Evolutionary conservation across 2,329 filamentous ascomycete species (phyloP).

Genomic region (Aspergillus sojae): DNA sequence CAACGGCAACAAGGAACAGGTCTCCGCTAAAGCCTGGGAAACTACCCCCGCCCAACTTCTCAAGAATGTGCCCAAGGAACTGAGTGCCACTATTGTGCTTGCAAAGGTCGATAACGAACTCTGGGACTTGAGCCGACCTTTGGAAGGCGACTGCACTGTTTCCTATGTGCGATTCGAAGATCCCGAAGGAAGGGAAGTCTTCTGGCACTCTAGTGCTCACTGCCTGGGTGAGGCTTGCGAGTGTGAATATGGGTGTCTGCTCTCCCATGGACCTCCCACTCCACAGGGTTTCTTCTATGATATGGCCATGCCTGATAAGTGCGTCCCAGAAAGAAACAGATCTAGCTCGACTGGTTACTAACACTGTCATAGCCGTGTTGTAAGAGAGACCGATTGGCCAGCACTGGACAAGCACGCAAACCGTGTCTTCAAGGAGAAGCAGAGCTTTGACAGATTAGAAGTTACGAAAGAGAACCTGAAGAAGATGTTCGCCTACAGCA

Average conservation of each 20-base stretch:
- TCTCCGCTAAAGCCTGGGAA: conserved; percentile 79
- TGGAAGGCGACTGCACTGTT: conserved; percentile 85
- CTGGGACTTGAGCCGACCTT: conserved; percentile 89
- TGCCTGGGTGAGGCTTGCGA: conserved; percentile 95
- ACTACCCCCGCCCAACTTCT: conserved; percentile 81
- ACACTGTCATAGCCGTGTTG: conserved; percentile 52
- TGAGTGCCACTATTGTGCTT: conserved; percentile 82
- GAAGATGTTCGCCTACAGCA: conserved; percentile 97
- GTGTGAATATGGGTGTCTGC: conserved; percentile 83
- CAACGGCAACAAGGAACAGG: conserved; percentile 41
- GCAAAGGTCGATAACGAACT: conserved; percentile 75
- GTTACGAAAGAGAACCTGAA: conserved; percentile 88
- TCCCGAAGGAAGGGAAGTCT: conserved; percentile 81
- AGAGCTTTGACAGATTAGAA: conserved; percentile 86
- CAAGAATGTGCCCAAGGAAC: conserved; percentile 79
- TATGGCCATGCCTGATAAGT: conserved; percentile 78
- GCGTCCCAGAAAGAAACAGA: conserved; percentile 19
- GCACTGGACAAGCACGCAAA: conserved; percentile 77
- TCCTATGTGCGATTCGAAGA: conserved; percentile 82
- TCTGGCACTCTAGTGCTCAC: conserved; percentile 97
- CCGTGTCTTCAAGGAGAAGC: conserved; percentile 93
- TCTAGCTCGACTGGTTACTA: conserved; percentile 19
- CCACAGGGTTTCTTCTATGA: conserved; percentile 96
- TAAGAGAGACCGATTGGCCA: conserved; percentile 79
- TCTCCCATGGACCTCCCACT: conserved; percentile 92